Conservation (phyloP, 306 rosid genomes). For the Vachellia pachyceras region DNA sequence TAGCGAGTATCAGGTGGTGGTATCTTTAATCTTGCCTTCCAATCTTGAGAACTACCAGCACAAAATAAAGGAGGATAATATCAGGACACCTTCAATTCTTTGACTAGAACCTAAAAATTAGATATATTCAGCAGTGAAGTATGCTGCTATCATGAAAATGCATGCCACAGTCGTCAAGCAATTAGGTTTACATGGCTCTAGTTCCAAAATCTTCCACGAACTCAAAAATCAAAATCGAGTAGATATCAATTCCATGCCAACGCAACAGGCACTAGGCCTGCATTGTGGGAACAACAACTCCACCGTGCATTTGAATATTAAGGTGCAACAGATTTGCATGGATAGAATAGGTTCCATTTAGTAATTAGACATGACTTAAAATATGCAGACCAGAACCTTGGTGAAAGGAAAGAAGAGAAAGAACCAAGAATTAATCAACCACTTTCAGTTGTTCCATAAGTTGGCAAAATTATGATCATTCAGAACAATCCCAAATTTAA, state of each 20-base stretch:
- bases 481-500: slow-evolving; percentile 11
- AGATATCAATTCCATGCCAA: slow-evolving; percentile 18
- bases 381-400: slow-evolving; percentile 6
- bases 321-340: neutral
- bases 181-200: neutral
- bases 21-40: slow-evolving; percentile 91
- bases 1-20: slow-evolving; percentile 93
- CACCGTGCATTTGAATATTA: neutral
- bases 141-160: neutral
- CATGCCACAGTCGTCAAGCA: neutral
- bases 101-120: neutral
- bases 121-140: slow-evolving; percentile 8
- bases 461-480: slow-evolving; percentile 14
- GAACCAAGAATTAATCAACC: slow-evolving; percentile 7
- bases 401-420: neutral
- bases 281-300: neutral
- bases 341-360: neutral
- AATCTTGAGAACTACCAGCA: slow-evolving; percentile 84
- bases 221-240: neutral
- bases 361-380: neutral
- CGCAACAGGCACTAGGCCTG: slow-evolving; percentile 5
- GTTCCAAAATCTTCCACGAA: slow-evolving; percentile 20
- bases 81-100: slow-evolving; percentile 19
- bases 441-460: slow-evolving; percentile 17
- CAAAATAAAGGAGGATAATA: slow-evolving; percentile 31